Conservation (phyloP, 352 stramenopile species). For the Aphanomyces euteiches region DNA sequence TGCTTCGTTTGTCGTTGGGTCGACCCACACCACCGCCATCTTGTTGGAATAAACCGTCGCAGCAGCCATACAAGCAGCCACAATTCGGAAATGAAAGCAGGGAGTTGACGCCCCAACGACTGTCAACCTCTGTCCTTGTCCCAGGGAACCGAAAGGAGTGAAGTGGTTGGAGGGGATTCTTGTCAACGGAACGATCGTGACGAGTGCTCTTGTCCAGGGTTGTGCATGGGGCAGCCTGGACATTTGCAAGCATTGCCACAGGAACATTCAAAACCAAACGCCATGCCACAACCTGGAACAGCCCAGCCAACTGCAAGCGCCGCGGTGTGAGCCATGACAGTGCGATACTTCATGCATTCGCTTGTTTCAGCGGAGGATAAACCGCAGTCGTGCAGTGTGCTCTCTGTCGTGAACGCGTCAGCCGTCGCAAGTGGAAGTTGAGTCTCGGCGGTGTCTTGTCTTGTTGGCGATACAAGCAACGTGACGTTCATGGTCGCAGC, state of each 20-base stretch:
- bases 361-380: slow-evolving; percentile 56
- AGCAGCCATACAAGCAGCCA: too few relatives aligned
- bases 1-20: neutral
- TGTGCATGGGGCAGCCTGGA: slow-evolving; percentile 68
- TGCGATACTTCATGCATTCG: slow-evolving; percentile 70
- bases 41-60: neutral
- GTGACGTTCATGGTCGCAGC: slow-evolving; percentile 6
- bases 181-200: neutral
- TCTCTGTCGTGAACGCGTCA: slow-evolving; percentile 28
- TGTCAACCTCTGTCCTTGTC: too few relatives aligned
- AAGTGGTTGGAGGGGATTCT: neutral
- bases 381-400: slow-evolving; percentile 55
- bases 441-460: neutral
- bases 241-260: slow-evolving; percentile 78
- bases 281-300: slow-evolving; percentile 76
- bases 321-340: slow-evolving; percentile 69
- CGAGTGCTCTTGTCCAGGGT: slow-evolving; percentile 42
- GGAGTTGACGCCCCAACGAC: neutral
- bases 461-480: neutral
- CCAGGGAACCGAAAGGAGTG: neutral
- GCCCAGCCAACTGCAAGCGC: slow-evolving; percentile 72
- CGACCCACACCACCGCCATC: slow-evolving; percentile 22
- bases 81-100: neutral
- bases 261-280: slow-evolving; percentile 68
- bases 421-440: neutral